Conservation (phyloP, 331 rosid genomes). For the Erythrophleum ivorense region DNA sequence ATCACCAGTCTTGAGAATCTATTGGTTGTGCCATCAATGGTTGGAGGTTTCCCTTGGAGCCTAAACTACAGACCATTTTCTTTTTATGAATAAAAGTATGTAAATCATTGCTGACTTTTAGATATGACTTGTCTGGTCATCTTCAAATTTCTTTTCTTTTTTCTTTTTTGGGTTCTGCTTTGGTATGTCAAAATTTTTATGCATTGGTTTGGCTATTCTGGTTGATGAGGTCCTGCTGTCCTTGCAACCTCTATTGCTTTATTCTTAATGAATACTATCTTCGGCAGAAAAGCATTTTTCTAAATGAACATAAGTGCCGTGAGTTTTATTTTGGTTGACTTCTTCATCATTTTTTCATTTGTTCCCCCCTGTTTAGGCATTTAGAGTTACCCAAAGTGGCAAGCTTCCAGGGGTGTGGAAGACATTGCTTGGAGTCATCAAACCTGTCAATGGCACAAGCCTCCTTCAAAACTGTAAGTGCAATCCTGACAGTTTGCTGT, state of each 20-base stretch:
- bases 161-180: not conserved
- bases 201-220: constrained; percentile 7
- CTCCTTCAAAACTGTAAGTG: constrained; percentile 62
- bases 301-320: constrained; percentile 15
- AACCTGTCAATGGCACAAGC: constrained; percentile 56
- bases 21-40: not conserved
- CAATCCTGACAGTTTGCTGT: constrained; percentile 12
- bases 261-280: not conserved
- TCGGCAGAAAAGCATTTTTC: not conserved
- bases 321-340: constrained; percentile 22
- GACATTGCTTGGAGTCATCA: constrained; percentile 72
- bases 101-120: not conserved
- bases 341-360: not conserved
- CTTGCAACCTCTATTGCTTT: not conserved
- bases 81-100: not conserved
- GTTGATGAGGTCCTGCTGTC: not conserved
- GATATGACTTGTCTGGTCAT: not conserved
- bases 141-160: not conserved
- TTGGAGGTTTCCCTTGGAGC: not conserved
- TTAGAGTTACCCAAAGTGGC: constrained; percentile 57
- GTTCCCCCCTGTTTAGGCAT: constrained; percentile 60
- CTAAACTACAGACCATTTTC: not conserved
- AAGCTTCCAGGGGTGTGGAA: constrained; percentile 86
- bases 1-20: not conserved
- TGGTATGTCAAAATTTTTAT: not conserved